Base-by-base conservation (phyloP, 2,329 filamentous ascomycete species). In the Xylariaceae sp. region DNA sequence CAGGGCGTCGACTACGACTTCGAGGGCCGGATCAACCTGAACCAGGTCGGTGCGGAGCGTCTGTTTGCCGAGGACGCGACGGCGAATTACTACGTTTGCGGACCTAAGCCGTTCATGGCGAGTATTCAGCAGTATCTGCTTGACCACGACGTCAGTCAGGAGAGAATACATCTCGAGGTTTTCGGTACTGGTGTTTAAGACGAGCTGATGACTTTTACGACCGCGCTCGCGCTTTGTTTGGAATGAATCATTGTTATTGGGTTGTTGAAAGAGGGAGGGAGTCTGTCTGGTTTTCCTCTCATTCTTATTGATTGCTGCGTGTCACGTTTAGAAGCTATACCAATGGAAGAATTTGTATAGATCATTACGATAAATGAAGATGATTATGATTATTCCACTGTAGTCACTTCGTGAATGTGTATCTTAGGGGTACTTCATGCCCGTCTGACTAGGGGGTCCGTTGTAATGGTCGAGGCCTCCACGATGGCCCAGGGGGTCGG, bases 81-180 rank as follows among this genome's bases (percentile, higher is more conserved):
- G 49, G 78, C 89, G 0, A 77, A 85, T 68, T 92, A 91, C 72
- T 92, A 83, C 66, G 75, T 90, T 56, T 92, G 89, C 68, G 89
- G 89, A 0, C 88, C 89, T 0, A 78, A 80, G 61, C 70, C 72
- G 6, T 92, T 91, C 77, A 92, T 92, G 89, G 67, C 79, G 8
- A 81, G 83, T 44, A 75, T 82, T 18, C 76, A 82, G 64, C 72
- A 74, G 6, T 78, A 76, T 65, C 75, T 92, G 58, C 74, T 78
- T 65, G 74, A 68, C 2, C 73, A 77, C 57, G 87, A 86, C 0
- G 86, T 91, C 1, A 72, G 76, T 1, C 72, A 73, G n/a, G 78
- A 79, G 35, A 81, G 83, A 64, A 79, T 89, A 57, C 81, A 85
- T 67, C 78, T 89, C 65, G 88, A 92, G 73, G 72, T 88, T 35